Evolutionary conservation across 2,329 filamentous ascomycete genomes (phyloP), one percentile per base, ranked within the genome.

Genomic region (Apiospora rasikravindrae): DNA sequence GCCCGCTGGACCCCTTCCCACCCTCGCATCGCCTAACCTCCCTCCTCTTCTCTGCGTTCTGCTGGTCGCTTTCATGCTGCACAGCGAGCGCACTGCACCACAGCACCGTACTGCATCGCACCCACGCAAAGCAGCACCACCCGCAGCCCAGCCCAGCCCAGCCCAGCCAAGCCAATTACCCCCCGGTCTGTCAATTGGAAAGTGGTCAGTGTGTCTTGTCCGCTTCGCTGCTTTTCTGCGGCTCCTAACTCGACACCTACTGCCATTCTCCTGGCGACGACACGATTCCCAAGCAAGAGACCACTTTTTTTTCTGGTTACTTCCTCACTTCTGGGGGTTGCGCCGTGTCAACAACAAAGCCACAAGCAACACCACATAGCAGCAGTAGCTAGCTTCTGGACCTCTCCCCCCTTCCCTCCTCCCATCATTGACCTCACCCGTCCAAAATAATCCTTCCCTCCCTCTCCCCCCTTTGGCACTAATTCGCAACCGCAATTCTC

Each of bases 341-440:
- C 67, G 67, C 67, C 67, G 67, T 69, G 67, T 69, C 67, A 69
- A 69, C 67, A 69, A 69, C 67, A 69, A 45, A 45, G 45, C 67
- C 67, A 69, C 44, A 45, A 45, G 44, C 67, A 69, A 49, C 67
- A 33, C 66, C 66, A 40, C 67, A 47, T 26, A 45, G 67, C 70
- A 33, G 29, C 51, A 47, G 16, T 53, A 73, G 73, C 74, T 42
- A 70, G 76, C 72, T 73, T 64, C 73, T 70, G 72, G 74, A 53
- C 22, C 75, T 74, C 68, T 71, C 70, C 61, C 72, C 71, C 76
- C 68, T 66, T 73, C 67, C 72, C 73, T 75, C 71, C 72, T 64
- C 57, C 57, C 57, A 64, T 40, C 57, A 64, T 37, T 37, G 57
- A 64, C 57, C 57, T 64, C 57, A 40, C 57, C 19, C 22, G 57